Evolutionary conservation across 306 rosid species (phyloP), one percentile per base, ranked within the genome.

Genomic region (Vicia villosa): DNA sequence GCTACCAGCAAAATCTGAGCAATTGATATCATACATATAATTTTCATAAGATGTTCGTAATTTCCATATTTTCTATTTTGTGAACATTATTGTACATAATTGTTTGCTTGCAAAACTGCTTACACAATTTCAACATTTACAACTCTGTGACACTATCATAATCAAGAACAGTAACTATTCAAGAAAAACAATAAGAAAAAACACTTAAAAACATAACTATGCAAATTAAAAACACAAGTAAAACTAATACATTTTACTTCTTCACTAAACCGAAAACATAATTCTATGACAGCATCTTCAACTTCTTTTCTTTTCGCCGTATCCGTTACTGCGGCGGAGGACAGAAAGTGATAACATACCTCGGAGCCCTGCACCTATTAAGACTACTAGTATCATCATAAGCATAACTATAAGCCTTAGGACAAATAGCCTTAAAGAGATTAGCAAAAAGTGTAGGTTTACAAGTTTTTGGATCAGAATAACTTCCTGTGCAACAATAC

Each of bases 321-420:
- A 36, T 20, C 20, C 14, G 4, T 66, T 34, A 84, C 41, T 30
- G 32, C 9, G 96, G 73, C 2, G 96, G 82, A 69, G 98, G 98
- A 74, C 98, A 90, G 83, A 93, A 93, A 16, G 98, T 93, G 84
- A 93, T 82, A 15, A 89, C 96, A 43, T 93, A 90, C 26, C 97
- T 81, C 0, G 97, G 77, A 58, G 95, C 98, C 82, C 96, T 81
- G 74, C 98, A 93, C 80, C 81, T 85, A 63, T 88, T 87, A 57
- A 93, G 98, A 78, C 98, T 93, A 37, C 84, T 77, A 74, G 90
- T 69, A 70, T 93, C 98, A 79, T 93, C 98, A 78, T 86, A 93
- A 11, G 98, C 98, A 70, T 83, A 93, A 73, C 97, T 93, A 69
- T 90, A 93, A 77, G 98, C 98, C 87, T 86, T 93, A 6, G 98